Evolutionary conservation across 2,329 filamentous ascomycete genomes (phyloP).

Genomic region (Aspergillus unguis): DNA sequence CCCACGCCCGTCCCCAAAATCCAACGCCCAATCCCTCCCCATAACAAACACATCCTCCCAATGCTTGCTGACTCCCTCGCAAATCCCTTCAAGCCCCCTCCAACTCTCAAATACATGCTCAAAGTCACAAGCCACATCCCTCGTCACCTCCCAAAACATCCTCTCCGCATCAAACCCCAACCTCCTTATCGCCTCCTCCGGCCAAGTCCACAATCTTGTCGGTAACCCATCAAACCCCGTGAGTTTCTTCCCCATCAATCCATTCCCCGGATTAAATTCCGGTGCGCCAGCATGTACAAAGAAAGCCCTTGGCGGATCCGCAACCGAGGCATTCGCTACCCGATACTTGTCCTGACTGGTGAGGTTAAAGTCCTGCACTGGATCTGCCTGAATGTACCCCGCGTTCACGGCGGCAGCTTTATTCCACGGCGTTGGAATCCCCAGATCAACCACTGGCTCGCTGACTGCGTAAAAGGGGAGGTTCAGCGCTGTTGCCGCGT

Average conservation of each 20-base stretch:
- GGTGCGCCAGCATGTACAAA: slow-evolving; percentile 33
- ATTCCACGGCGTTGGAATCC: slow-evolving; percentile 14
- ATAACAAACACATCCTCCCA: slow-evolving; percentile 23
- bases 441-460: slow-evolving; percentile 21
- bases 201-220: slow-evolving; percentile 17
- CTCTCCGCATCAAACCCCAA: slow-evolving; percentile 28
- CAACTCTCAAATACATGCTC: slow-evolving; percentile 25
- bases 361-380: slow-evolving; percentile 27
- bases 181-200: slow-evolving; percentile 16
- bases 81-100: slow-evolving; percentile 18
- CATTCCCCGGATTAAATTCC: slow-evolving; percentile 29
- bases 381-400: slow-evolving; percentile 24
- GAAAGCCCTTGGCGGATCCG: slow-evolving; percentile 22
- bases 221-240: neutral
- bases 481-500: slow-evolving; percentile 24
- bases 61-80: slow-evolving; percentile 15
- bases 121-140: slow-evolving; percentile 26
- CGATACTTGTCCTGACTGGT: neutral
- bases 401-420: slow-evolving; percentile 11
- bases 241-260: neutral
- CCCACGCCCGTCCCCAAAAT: too few relatives aligned
- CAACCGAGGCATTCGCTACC: slow-evolving; percentile 12
- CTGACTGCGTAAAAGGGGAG: slow-evolving; percentile 25
- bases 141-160: slow-evolving; percentile 29
- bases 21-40: slow-evolving; percentile 3